Base-by-base conservation (phyloP, 2,329 filamentous ascomycete genomes). In the Fusarium compactum region DNA sequence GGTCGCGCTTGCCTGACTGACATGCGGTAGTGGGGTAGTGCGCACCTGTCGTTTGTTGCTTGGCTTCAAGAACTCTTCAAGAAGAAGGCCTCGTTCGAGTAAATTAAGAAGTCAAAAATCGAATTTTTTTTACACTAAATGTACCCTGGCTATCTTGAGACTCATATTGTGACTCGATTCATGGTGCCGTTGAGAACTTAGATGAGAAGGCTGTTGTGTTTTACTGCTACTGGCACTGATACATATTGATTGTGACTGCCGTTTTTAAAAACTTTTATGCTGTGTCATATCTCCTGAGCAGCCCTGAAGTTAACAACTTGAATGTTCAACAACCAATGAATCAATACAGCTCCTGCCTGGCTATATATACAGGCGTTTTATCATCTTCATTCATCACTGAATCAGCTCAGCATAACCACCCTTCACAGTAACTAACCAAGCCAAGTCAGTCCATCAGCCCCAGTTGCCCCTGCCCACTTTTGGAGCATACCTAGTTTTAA, bases 61-160 rank as follows among this genome's bases (percentile, higher is more conserved):
- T 38, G 34, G 3, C 10, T 38, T 38, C 10, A 38, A 38, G 34
- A 38, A 38, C 34, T n/a, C 18, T 38, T 38, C 10, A 38, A 38
- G 7, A n/a, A 38, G 18, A 18, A 38, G n/a, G 18, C 10, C 34
- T 11, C 12, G 11, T 9, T 10, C 6, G 34, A 38, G 34, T n/a
- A 38, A 11, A 38, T n/a, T 1, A n/a, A 38, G 3, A 18, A 38
- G 18, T 38, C 18, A 7, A 6, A 6, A n/a, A n/a, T n/a, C 12
- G 18, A 7, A 18, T 38, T 7, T n/a, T n/a, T 5, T 4, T 7
- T 38, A 38, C 18, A 38, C 18, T 38, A n/a, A n/a, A n/a, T 38
- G 0, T 1, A 1, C 1, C 5, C 16, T n/a, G 5, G 18, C 3
- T n/a, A n/a, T 38, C 34, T 38, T n/a, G 1, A 38, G 18, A 6